These are phyloP conservation scores for Dendrothele bispora DNA, from an alignment of 768 basidiomycete species.

Conservation along the genomic window DNA sequence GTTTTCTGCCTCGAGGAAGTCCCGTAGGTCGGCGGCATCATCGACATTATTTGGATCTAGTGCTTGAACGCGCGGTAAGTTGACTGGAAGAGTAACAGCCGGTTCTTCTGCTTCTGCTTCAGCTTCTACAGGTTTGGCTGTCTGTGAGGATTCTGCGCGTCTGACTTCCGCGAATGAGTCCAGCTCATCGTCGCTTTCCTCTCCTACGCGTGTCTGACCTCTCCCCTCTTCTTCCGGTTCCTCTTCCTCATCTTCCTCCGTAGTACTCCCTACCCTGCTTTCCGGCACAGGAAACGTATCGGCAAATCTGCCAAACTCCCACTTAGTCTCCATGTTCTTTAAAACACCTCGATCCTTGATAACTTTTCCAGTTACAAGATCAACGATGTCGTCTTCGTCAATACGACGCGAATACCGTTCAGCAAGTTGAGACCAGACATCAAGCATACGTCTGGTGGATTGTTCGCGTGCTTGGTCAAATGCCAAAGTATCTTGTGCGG, in stretches of 20 bases:
- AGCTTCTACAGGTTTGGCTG: constrained; percentile 26
- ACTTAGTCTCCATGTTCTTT: constrained; percentile 37
- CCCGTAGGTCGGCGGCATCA: constrained; percentile 62
- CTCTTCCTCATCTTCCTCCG: constrained; percentile 38
- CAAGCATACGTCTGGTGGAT: too few species aligned
- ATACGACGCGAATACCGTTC: constrained; percentile 64
- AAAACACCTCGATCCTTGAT: constrained; percentile 73
- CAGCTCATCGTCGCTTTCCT: constrained; percentile 62
- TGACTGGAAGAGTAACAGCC: background rate
- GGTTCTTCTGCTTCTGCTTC: constrained; percentile 23
- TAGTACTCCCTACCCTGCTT: too few species aligned
- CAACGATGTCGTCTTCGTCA: constrained; percentile 81
- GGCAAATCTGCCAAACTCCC: constrained; percentile 54
- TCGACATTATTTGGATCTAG: constrained; percentile 32
- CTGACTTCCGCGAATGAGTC: constrained; percentile 44
- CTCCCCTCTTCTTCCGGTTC: constrained; percentile 39
- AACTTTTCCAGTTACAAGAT: constrained; percentile 59
- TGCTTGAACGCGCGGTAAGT: constrained; percentile 4
- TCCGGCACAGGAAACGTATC: constrained; percentile 29
- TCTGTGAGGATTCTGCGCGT: constrained; percentile 24
- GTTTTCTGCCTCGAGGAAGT: constrained; percentile 67
- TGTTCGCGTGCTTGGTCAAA: too few species aligned
- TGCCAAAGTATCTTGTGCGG: too few species aligned
- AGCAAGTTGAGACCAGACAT: constrained; percentile 70
- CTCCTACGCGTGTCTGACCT: too few species aligned